Percentiles rank a stretch among this genome's conserved stretches.
These are phyloP conservation scores for Neopestalotiopsis sp. DNA, from an alignment of 2,329 filamentous ascomycete species.

Conservation along the genomic window DNA sequence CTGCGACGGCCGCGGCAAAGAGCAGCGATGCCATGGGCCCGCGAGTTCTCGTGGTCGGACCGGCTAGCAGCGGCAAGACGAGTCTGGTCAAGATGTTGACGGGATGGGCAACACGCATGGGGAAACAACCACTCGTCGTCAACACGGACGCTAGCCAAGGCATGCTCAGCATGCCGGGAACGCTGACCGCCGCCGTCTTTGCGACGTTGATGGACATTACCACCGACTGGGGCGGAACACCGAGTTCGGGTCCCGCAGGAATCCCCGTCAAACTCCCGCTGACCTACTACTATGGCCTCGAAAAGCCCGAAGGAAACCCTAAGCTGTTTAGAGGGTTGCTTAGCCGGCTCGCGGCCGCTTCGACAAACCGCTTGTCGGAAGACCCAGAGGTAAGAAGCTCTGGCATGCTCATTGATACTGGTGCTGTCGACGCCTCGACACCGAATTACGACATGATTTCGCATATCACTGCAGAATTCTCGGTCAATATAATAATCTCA, in stretches of 20 bases:
- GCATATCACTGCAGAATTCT: constrained; percentile 70
- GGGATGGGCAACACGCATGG: constrained; percentile 77
- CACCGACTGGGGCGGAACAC: constrained; percentile 84
- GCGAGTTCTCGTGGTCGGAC: constrained; percentile 82
- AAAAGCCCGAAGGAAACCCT: constrained; percentile 73
- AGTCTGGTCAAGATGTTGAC: constrained; percentile 78
- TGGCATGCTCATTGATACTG: constrained; percentile 86
- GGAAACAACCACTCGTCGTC: constrained; percentile 78
- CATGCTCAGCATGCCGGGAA: constrained; percentile 78
- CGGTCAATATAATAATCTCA: constrained; percentile 79
- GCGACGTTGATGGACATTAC: constrained; percentile 84
- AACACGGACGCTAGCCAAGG: constrained; percentile 86
- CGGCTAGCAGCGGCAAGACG: constrained; percentile 82
- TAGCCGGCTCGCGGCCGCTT: constrained; percentile 78
- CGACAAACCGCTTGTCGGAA: constrained; percentile 77
- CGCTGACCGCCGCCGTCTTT: constrained; percentile 84
- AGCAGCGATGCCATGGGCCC: constrained; percentile 61
- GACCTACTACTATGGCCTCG: constrained; percentile 85
- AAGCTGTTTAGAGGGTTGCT: constrained; percentile 75
- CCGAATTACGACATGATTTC: constrained; percentile 77
- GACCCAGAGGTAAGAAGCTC: constrained; percentile 73
- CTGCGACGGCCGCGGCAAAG: constrained; percentile 54
- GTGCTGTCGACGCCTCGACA: constrained; percentile 70
- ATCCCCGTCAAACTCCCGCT: constrained; percentile 91
- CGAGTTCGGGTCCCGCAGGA: constrained; percentile 86